Evolutionary conservation across 2,329 filamentous ascomycete genomes (phyloP).

Genomic region (Trichoderma polysporum): DNA sequence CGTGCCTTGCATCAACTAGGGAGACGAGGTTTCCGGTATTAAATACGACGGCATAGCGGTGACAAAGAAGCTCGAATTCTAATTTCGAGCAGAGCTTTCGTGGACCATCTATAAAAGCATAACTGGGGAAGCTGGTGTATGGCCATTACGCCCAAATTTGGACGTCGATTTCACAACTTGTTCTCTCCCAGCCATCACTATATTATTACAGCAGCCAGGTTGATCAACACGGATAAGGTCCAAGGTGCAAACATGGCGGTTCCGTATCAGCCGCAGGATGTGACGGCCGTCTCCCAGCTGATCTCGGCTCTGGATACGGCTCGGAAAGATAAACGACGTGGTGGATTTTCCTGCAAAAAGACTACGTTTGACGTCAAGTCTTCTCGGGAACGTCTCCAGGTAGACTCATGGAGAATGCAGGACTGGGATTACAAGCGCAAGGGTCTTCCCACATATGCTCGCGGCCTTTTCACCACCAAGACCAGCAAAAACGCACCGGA

Average conservation of each 20-base stretch:
- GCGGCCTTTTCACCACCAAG: constrained; percentile 87
- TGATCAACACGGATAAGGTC: background rate
- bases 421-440: constrained; percentile 95
- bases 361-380: constrained; percentile 67
- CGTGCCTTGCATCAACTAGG: background rate
- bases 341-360: constrained; percentile 73
- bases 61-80: background rate
- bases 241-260: constrained; percentile 33
- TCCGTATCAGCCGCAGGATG: constrained; percentile 69
- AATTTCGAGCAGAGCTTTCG: background rate
- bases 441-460: constrained; percentile 85
- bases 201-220: background rate
- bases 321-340: constrained; percentile 55
- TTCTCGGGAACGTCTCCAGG: constrained; percentile 63
- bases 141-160: background rate
- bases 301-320: constrained; percentile 61
- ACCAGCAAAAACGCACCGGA: constrained; percentile 65
- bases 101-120: background rate
- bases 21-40: background rate
- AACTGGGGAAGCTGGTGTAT: background rate
- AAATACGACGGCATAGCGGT: background rate
- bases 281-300: constrained; percentile 64
- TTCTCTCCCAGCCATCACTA: background rate
- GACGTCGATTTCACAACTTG: background rate
- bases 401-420: constrained; percentile 90